Conservation (phyloP, 495 filamentous ascomycete genomes). For the Tuber magnatum region DNA sequence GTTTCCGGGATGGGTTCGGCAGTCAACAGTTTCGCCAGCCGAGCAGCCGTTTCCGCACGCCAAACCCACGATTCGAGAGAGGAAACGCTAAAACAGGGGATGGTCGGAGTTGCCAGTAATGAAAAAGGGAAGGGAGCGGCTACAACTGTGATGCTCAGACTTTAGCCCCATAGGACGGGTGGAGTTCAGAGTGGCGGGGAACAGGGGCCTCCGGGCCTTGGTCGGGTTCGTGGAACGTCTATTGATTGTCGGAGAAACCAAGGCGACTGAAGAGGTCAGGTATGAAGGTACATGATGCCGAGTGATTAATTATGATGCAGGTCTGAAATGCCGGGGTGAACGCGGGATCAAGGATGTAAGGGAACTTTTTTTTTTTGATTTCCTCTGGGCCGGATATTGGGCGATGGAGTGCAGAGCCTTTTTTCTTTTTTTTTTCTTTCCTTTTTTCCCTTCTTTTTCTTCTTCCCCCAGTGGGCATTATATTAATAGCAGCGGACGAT, state of each 20-base stretch:
- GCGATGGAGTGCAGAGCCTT: background rate
- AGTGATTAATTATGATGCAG: background rate
- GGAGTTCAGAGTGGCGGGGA: background rate
- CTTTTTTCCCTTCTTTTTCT: background rate
- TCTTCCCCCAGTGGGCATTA: background rate
- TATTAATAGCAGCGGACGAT: conserved; percentile 1
- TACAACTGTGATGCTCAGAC: background rate
- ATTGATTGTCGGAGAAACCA: background rate
- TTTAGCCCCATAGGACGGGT: background rate
- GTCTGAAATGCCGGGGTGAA: background rate
- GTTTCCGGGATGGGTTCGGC: background rate
- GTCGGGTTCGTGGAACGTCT: background rate
- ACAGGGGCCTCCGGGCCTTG: background rate
- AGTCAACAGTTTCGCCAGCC: background rate
- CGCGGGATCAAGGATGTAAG: background rate
- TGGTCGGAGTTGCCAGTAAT: background rate
- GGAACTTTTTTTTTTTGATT: background rate
- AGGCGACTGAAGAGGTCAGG: background rate
- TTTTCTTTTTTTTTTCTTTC: background rate
- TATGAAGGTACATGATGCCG: background rate
- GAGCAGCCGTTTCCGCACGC: background rate
- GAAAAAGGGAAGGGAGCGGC: background rate
- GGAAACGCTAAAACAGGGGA: background rate
- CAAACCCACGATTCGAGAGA: background rate
- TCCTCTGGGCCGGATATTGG: background rate